Conservation (phyloP, 352 stramenopile species). For the Aphanomyces invadans region DNA sequence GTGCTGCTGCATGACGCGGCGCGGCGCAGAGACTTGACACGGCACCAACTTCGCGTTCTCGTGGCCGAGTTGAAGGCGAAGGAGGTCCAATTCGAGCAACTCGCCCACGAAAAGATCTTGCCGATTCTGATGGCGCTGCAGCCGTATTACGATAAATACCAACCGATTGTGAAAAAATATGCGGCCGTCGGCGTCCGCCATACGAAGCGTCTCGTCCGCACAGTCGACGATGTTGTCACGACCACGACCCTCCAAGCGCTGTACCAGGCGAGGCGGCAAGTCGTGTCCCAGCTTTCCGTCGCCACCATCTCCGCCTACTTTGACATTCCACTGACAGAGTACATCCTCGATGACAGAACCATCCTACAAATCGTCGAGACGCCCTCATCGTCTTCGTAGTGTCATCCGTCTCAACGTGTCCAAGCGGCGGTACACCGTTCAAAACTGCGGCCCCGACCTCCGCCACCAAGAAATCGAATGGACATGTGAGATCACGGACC, state of each 20-base stretch:
- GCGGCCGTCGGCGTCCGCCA: background rate
- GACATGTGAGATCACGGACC: slow-evolving; percentile 1
- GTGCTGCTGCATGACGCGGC: slow-evolving; percentile 56
- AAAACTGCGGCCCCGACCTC: slow-evolving; percentile 9
- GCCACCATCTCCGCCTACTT: slow-evolving; percentile 19
- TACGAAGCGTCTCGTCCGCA: background rate
- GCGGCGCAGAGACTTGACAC: slow-evolving; percentile 29
- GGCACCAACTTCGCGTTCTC: background rate
- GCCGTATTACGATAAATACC: slow-evolving; percentile 21
- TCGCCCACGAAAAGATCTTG: background rate
- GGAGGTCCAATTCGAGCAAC: background rate
- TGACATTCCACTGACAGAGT: slow-evolving; percentile 15
- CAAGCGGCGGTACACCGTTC: slow-evolving; percentile 12
- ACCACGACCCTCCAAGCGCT: slow-evolving; percentile 19
- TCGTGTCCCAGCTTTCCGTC: slow-evolving; percentile 17
- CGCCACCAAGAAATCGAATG: slow-evolving; percentile 21
- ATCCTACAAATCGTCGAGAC: background rate
- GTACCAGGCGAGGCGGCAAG: slow-evolving; percentile 23
- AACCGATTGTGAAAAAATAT: slow-evolving; percentile 4
- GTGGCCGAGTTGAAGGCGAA: background rate
- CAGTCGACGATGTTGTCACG: slow-evolving; percentile 15
- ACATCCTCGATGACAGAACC: background rate
- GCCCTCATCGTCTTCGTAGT: background rate
- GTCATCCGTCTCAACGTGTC: background rate
- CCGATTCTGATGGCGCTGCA: background rate